These are phyloP conservation scores for Aspergillus hancockii DNA, from an alignment of 495 filamentous ascomycete genomes.

Conservation along the genomic window DNA sequence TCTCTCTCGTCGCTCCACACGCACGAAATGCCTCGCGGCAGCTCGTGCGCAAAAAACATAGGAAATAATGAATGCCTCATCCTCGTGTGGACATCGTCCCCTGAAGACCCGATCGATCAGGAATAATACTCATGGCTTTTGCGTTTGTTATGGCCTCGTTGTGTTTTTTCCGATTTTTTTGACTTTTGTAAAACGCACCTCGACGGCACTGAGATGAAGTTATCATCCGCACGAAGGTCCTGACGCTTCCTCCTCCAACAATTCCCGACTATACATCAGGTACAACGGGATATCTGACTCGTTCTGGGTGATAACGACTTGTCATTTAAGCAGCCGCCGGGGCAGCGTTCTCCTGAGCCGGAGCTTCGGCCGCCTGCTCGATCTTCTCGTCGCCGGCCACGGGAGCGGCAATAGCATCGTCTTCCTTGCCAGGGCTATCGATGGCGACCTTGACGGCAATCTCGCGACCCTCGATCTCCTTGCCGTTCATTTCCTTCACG, in stretches of 20 bases:
- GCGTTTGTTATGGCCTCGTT: slow-evolving; percentile 15
- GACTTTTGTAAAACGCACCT: slow-evolving; percentile 9
- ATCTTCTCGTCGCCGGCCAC: slow-evolving; percentile 33
- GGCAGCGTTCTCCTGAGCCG: slow-evolving; percentile 41
- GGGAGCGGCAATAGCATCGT: slow-evolving; percentile 74
- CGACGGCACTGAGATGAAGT: slow-evolving; percentile 12
- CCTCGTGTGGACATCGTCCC: slow-evolving; percentile 16
- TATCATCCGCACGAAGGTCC: slow-evolving; percentile 20
- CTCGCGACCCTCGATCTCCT: slow-evolving; percentile 96
- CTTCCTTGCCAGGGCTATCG: slow-evolving; percentile 98
- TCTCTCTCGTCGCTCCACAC: slow-evolving; percentile 16
- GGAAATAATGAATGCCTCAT: slow-evolving; percentile 14
- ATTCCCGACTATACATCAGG: slow-evolving; percentile 8
- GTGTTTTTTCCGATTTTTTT: slow-evolving; percentile 16
- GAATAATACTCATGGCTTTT: slow-evolving; percentile 22
- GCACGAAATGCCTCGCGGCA: slow-evolving; percentile 17
- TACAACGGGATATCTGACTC: slow-evolving; percentile 9
- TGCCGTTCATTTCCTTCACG: slow-evolving; percentile 96
- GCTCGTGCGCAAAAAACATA: slow-evolving; percentile 18
- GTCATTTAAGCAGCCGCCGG: slow-evolving; percentile 37
- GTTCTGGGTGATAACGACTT: slow-evolving; percentile 26
- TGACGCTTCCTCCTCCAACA: slow-evolving; percentile 9
- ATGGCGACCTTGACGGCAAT: slow-evolving; percentile 99
- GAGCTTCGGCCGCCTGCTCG: slow-evolving; percentile 42
- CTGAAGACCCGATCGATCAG: slow-evolving; percentile 21